phyloP scores from a whole-genome alignment of 768 basidiomycete genomes.

The Suillus bovinus region DNA sequence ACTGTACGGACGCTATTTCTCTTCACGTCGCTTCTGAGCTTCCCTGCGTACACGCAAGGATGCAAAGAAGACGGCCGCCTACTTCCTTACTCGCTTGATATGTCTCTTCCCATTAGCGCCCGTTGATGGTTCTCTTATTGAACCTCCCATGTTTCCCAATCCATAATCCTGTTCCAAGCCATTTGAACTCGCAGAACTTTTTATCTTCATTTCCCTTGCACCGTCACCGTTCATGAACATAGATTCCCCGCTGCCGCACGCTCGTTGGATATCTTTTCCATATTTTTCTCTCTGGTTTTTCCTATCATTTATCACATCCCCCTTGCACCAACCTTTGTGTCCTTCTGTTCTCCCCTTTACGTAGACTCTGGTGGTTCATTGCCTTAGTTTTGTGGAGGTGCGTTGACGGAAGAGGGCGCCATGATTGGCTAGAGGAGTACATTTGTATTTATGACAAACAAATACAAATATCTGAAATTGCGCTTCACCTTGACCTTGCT shows the following conservation, averaged over 20 bases:
- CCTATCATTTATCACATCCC: conserved; percentile 22
- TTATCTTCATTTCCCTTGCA: conserved; percentile 6
- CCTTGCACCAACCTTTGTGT: conserved; percentile 34
- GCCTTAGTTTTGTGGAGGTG: conserved; percentile 47
- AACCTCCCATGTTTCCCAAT: conserved; percentile 30
- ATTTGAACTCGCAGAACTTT: conserved; percentile 21
- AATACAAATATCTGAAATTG: no score
- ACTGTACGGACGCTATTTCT: conserved; percentile 77
- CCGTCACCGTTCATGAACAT: conserved; percentile 17
- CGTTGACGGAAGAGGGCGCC: conserved; percentile 75
- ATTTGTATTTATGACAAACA: conserved; percentile 8
- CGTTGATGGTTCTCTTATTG: conserved; percentile 25
- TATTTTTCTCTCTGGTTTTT: conserved; percentile 21
- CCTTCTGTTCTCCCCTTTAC: conserved; percentile 67
- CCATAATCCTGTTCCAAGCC: conserved; percentile 16
- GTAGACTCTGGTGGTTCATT: conserved; percentile 21
- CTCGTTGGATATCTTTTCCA: conserved; percentile 17
- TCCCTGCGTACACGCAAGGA: conserved; percentile 14
- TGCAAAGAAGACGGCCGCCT: conserved; percentile 31
- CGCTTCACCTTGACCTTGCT: no score
- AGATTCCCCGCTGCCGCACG: conserved; percentile 19
- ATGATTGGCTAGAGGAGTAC: conserved; percentile 36
- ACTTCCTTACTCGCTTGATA: conserved; percentile 27
- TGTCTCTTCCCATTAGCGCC: conserved; percentile 34
- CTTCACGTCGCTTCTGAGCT: conserved; percentile 45